Base-by-base conservation (phyloP, 2,329 filamentous ascomycete species). In the Aaosphaeria arxii region DNA sequence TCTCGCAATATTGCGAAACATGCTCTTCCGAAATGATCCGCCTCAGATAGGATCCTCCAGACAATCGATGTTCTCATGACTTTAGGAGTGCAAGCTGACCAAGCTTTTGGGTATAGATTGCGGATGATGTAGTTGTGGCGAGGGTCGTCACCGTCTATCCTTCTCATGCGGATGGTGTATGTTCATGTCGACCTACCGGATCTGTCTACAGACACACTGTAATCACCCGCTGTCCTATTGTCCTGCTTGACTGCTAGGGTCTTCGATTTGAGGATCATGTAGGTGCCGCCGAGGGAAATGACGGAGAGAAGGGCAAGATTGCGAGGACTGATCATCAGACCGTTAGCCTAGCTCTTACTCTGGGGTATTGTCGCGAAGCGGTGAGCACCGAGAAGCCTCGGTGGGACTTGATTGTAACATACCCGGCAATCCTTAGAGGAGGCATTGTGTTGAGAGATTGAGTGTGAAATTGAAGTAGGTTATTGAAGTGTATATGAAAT, bases 181-280 rank as follows among this genome's bases (percentile, higher is more conserved):
- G 9, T 28, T n/a, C 7, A 9, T 11, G 39, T 36, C 4, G 9
- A 51, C 56, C 17, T 54, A 68, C 67, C 67, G 17, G 67, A 71
- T 43, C 67, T 53, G 35, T 70, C 64, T 17, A 69, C 65, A 11
- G 61, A 55, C 11, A 71, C 67, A 13, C 60, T 66, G 44, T 68
- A 71, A 46, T 71, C 66, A 11, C 67, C 65, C 17, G 44, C 53
- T 7, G 51, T 50, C 36, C 56, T 58, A 38, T 67, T 58, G 33
- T 58, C 54, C 49, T 62, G 59, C 48, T 63, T 65, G n/a, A 53
- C 53, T 6, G 60, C 56, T 13, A 67, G 36, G 3, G 59, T 48
- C 39, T 53, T 61, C 24, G 66, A 63, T 46, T 66, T 71, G 28
- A 70, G 30, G 32, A 65, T 54, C 41, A 68, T 47, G 45, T 66